These are phyloP conservation scores for Plantago coronopus DNA, from an alignment of 305 asterid species.

Conservation along the genomic window DNA sequence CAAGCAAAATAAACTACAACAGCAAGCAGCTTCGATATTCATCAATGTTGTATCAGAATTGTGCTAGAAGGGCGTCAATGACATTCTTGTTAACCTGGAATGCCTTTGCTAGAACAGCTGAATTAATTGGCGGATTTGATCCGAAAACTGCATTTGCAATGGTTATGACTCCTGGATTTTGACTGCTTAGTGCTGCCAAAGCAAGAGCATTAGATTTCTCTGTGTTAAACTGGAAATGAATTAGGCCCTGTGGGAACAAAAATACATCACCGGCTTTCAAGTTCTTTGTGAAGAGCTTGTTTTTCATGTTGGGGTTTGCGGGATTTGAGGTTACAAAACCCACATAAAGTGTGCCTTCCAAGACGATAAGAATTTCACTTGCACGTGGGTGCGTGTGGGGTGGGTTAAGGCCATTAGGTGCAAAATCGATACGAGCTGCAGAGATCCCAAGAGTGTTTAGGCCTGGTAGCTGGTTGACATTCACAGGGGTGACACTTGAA, in stretches of 20 bases:
- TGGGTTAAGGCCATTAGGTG: slow-evolving; percentile 25
- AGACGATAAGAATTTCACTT: slow-evolving; percentile 17
- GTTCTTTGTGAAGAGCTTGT: slow-evolving; percentile 18
- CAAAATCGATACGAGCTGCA: slow-evolving; percentile 27
- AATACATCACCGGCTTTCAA: slow-evolving; percentile 10
- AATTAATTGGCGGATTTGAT: slow-evolving; percentile 14
- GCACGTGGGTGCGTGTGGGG: slow-evolving; percentile 25
- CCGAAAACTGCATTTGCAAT: slow-evolving; percentile 13
- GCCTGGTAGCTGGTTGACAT: slow-evolving; percentile 13
- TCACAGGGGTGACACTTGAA: slow-evolving; percentile 11
- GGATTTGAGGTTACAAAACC: too few species aligned
- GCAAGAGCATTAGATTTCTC: slow-evolving; percentile 8
- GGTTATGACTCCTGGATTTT: too few species aligned
- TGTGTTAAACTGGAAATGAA: slow-evolving; percentile 13
- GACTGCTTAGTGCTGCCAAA: slow-evolving; percentile 14
- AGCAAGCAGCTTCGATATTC: too few species aligned
- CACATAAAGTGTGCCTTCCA: slow-evolving; percentile 20
- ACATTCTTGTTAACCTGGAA: slow-evolving; percentile 22
- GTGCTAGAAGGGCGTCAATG: slow-evolving; percentile 7
- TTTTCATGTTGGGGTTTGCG: not conserved
- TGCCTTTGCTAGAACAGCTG: slow-evolving; percentile 18
- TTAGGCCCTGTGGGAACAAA: slow-evolving; percentile 16
- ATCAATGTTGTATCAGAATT: too few species aligned
- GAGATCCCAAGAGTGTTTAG: slow-evolving; percentile 31
- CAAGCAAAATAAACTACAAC: too few species aligned